Percentiles rank a stretch among this genome's conserved stretches.
phyloP scores from a whole-genome alignment of 148 eudicot genomes.

The Fallopia convolvulus region DNA sequence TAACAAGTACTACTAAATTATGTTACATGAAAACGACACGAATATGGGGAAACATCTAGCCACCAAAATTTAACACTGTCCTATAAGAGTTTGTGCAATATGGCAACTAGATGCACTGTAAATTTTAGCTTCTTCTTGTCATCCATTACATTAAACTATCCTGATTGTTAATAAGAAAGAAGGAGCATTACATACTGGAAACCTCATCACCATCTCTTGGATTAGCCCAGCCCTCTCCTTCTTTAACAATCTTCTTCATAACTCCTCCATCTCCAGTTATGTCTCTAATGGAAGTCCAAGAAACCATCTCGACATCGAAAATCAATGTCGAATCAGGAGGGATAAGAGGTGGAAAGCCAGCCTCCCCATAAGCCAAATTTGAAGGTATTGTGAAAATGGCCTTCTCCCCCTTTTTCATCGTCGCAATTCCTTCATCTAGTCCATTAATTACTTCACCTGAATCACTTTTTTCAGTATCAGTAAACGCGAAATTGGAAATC shows the following conservation, averaged over 20 bases:
- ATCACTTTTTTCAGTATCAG: neutral
- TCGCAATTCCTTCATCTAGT: constrained; percentile 48
- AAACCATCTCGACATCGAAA: constrained; percentile 51
- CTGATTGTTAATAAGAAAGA: neutral
- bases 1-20: too few species aligned
- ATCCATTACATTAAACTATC: too few species aligned
- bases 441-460: constrained; percentile 56
- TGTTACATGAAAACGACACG: too few species aligned
- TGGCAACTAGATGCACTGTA: too few species aligned
- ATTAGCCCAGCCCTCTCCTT: constrained; percentile 55
- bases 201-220: constrained; percentile 59
- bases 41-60: too few species aligned
- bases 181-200: constrained; percentile 21
- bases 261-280: constrained; percentile 54
- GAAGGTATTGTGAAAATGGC: constrained; percentile 51
- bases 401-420: constrained; percentile 63
- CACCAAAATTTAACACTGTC: too few species aligned
- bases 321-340: constrained; percentile 52
- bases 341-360: constrained; percentile 41
- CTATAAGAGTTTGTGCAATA: neutral
- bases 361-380: constrained; percentile 45
- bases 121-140: neutral
- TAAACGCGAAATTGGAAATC: neutral
- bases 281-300: constrained; percentile 46
- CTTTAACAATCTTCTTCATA: constrained; percentile 38